Percentiles rank a stretch among this genome's conserved stretches.
Evolutionary conservation across 108 stramenopile species (phyloP).

Genomic region (Stephanodiscus minutulus): DNA sequence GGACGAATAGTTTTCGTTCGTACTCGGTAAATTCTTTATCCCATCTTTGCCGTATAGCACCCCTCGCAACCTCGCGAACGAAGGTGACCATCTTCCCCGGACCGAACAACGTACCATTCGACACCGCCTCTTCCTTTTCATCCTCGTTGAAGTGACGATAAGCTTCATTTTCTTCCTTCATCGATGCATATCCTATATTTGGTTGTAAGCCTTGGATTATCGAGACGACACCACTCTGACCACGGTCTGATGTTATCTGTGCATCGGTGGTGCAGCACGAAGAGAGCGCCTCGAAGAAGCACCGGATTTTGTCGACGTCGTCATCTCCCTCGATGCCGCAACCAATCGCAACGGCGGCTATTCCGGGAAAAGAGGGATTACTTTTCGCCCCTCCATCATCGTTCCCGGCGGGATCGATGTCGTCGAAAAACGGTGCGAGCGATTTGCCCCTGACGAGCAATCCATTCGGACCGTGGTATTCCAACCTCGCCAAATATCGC

Average conservation of each 20-base stretch:
- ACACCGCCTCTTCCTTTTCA: slow-evolving; percentile 48
- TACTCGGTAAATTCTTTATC: slow-evolving; percentile 14
- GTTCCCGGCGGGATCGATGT: slow-evolving; percentile 1
- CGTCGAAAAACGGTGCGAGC: slow-evolving; percentile 64
- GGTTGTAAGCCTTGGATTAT: slow-evolving; percentile 54
- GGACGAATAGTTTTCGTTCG: slow-evolving; percentile 3
- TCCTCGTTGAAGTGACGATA: slow-evolving; percentile 56
- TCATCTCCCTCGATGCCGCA: slow-evolving; percentile 54
- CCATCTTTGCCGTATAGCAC: slow-evolving; percentile 31
- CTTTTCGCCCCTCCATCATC: slow-evolving; percentile 13
- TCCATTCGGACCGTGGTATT: slow-evolving; percentile 64
- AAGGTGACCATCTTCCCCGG: slow-evolving; percentile 82
- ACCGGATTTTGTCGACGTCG: slow-evolving; percentile 55
- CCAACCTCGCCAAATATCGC: slow-evolving; percentile 66
- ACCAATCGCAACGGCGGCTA: slow-evolving; percentile 54
- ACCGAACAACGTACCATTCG: slow-evolving; percentile 61
- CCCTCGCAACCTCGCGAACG: slow-evolving; percentile 32
- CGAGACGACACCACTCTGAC: not conserved
- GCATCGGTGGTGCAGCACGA: slow-evolving; percentile 18
- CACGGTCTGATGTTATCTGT: not conserved
- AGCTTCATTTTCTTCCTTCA: slow-evolving; percentile 69
- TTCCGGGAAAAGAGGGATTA: slow-evolving; percentile 42
- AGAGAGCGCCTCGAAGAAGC: slow-evolving; percentile 51
- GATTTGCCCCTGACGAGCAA: slow-evolving; percentile 51
- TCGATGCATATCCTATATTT: slow-evolving; percentile 55